A percentile compares a stretch with the other conserved stretches of the same genome.
Evolutionary conservation across 1,284 basidiomycete species (phyloP).

Genomic region (Trichosporon faecale): DNA sequence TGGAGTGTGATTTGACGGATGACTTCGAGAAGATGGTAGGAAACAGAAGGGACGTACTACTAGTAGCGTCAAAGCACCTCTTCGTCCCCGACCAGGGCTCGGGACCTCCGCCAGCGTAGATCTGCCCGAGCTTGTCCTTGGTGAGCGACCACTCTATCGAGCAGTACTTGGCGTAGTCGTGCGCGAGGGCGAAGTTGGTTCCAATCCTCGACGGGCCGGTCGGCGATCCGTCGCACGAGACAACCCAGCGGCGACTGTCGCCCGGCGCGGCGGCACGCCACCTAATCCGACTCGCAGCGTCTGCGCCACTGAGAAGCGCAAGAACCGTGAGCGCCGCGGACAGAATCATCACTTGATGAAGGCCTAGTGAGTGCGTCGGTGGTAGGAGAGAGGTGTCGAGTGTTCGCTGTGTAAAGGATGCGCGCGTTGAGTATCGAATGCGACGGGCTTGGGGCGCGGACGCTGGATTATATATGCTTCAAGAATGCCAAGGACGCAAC

Average conservation of each 20-base stretch:
- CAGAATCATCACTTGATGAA: neutral
- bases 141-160: neutral
- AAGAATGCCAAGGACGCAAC: no score
- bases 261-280: neutral
- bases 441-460: no score
- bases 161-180: slow-evolving; percentile 1
- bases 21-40: neutral
- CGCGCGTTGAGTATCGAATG: no score
- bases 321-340: neutral
- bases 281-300: neutral
- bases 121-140: neutral
- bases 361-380: neutral
- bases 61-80: neutral
- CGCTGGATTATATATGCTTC: no score
- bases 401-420: no score
- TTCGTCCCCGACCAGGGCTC: neutral
- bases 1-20: neutral
- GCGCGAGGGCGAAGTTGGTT: neutral
- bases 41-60: neutral
- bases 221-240: neutral
- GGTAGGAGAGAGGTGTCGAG: no score
- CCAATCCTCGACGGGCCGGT: neutral
- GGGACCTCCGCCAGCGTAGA: neutral
- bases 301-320: no score
- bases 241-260: neutral